Evolutionary conservation across 1,139 yeast species (phyloP), one percentile per base, ranked within the genome.

Genomic region (Komagataea norvegica): DNA sequence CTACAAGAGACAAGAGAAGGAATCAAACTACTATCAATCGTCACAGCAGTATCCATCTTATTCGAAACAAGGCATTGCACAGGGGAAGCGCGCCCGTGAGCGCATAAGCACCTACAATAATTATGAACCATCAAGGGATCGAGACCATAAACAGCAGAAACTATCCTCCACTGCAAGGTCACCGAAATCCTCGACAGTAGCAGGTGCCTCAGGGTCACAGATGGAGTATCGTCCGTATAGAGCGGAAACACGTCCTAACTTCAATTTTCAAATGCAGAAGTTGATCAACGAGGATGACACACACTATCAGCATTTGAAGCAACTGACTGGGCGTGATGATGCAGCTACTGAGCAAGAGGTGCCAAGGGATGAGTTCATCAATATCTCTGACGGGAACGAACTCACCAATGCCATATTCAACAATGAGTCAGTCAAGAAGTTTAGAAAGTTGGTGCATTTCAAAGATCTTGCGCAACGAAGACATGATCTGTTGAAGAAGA

Each of bases 221-320:
- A 18, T 4, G 9, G 17, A 30, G 11, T 31, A n/a, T n/a, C 22
- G 20, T 10, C 24, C 15, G 11, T 15, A 17, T 11, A 20, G 15
- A 8, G 22, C 21, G 10, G 29, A 30, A 19, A 5, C 27, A n/a
- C 9, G 6, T 18, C 18, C 29, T 1, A 4, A 16, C 2, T 31
- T 24, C 15, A 25, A 31, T 7, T 25, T 24, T 15, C 18, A 17
- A 10, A 13, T 31, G 25, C 33, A 36, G 17, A 31, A 15, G 3
- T 18, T 36, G 30, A 28, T 36, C 6, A 36, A 36, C 7, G 31
- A 31, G n/a, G 39, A 36, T 28, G 35, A 36, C 18, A 6, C 31
- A 4, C 17, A 11, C 16, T 36, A 31, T 28, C 4, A 19, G 9
- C 25, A 35, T 2, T 17, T 35, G 27, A 31, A 36, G 16, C 22